Evolutionary conservation across 1,284 basidiomycete genomes (phyloP).

Genomic region (Mycosarcoma maydis): DNA sequence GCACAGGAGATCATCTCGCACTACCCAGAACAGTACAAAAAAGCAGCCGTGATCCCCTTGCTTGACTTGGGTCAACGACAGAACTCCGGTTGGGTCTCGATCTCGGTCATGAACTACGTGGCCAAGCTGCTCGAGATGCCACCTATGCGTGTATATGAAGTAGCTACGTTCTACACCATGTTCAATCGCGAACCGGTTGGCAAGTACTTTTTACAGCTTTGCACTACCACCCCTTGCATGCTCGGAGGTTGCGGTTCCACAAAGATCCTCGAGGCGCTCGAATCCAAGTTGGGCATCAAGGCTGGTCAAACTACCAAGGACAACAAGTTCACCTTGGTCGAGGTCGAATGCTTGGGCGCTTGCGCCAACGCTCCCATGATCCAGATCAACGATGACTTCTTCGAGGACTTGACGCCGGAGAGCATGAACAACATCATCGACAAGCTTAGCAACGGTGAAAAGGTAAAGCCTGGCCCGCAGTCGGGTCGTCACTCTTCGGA

Average conservation of each 20-base stretch:
- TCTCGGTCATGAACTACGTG: conserved; percentile 98
- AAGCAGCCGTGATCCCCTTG: conserved; percentile 90
- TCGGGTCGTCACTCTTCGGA: conserved; percentile 84
- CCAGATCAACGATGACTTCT: conserved; percentile 95
- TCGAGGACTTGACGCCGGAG: conserved; percentile 95
- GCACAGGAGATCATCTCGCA: conserved; percentile 88
- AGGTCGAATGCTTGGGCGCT: conserved; percentile 96
- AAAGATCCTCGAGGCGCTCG: conserved; percentile 86
- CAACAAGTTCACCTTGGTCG: conserved; percentile 95
- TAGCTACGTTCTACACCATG: conserved; percentile 99
- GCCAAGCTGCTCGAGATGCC: conserved; percentile 89
- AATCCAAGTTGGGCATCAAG: conserved; percentile 82
- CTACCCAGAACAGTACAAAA: conserved; percentile 97
- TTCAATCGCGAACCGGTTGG: conserved; percentile 85
- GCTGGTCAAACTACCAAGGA: conserved; percentile 92
- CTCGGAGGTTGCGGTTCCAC: conserved; percentile 84
- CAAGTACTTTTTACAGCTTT: conserved; percentile 93
- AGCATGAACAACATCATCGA: conserved; percentile 88
- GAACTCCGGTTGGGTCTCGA: conserved; percentile 98
- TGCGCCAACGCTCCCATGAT: conserved; percentile 99
- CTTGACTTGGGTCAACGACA: conserved; percentile 96
- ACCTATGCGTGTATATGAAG: conserved; percentile 99
- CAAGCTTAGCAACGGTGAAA: conserved; percentile 83
- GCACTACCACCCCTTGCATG: conserved; percentile 99
- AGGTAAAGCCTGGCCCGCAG: conserved; percentile 91